Evolutionary conservation across 2,329 filamentous ascomycete species (phyloP).

Genomic region (Penicillium sp.): DNA sequence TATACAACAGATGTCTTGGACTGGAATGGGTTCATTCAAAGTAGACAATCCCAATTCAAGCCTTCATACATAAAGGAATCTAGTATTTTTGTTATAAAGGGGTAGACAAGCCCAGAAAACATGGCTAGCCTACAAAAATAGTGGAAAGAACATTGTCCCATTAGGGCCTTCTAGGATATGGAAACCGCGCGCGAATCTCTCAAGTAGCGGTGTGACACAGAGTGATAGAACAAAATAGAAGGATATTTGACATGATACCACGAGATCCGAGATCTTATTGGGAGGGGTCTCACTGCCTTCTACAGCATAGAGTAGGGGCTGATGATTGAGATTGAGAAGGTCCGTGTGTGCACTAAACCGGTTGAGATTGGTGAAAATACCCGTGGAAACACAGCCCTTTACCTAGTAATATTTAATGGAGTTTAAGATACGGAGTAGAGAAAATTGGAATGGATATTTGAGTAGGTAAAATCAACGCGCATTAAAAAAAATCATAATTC

Average conservation of each 20-base stretch:
- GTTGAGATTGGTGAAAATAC: too few relatives aligned
- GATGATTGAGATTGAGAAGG: background rate
- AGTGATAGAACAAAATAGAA: background rate
- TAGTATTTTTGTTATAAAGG: background rate
- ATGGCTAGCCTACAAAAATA: too few relatives aligned
- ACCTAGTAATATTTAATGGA: background rate
- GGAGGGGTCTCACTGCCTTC: background rate
- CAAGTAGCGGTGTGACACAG: conserved; percentile 2
- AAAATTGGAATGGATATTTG: background rate
- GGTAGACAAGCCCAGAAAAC: background rate
- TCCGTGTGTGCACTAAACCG: too few relatives aligned
- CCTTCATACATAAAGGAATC: background rate
- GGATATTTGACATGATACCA: background rate
- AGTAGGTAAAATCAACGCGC: background rate
- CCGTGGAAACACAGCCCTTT: background rate
- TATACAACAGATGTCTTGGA: background rate
- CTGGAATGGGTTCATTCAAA: background rate
- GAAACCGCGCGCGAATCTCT: background rate
- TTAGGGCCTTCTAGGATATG: background rate
- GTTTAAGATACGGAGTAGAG: background rate
- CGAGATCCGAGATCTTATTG: background rate
- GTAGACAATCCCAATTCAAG: background rate
- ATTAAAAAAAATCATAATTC: conserved; percentile 7
- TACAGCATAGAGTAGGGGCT: background rate
- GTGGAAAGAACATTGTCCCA: background rate